Percentiles rank a stretch among this genome's conserved stretches.
phyloP scores from a whole-genome alignment of 2,329 filamentous ascomycete species.

The Hymenotorrendiella dingleyae region DNA sequence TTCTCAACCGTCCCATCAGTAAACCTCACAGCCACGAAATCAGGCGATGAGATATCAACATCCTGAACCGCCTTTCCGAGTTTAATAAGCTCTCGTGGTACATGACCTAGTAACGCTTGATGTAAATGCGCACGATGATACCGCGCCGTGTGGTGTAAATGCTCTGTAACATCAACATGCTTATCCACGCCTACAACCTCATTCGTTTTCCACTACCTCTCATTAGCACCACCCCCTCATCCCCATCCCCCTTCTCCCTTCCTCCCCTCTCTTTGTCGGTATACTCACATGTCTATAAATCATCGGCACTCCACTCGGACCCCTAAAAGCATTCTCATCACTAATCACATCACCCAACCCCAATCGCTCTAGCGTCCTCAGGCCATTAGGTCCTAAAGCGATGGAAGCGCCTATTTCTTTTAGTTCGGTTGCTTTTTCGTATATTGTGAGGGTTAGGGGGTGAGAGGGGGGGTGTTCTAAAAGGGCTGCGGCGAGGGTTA shows the following conservation, averaged over 20 bases:
- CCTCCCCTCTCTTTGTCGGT: too few species aligned
- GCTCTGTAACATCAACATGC: constrained; percentile 28
- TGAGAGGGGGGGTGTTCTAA: constrained; percentile 25
- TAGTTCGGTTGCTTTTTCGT: constrained; percentile 32
- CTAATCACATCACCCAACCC: constrained; percentile 31
- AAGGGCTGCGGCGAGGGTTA: constrained; percentile 33
- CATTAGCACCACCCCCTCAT: not conserved
- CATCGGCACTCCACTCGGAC: constrained; percentile 29
- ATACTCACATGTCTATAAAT: constrained; percentile 34
- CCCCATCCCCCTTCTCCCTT: too few species aligned
- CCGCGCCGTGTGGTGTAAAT: constrained; percentile 31
- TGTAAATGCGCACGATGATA: constrained; percentile 34
- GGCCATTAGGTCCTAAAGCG: constrained; percentile 34
- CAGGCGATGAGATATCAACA: constrained; percentile 6
- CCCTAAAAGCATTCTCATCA: constrained; percentile 31
- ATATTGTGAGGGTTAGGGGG: constrained; percentile 31
- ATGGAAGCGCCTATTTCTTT: constrained; percentile 36
- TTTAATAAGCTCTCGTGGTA: constrained; percentile 29
- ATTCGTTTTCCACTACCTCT: constrained; percentile 32
- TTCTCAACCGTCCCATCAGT: constrained; percentile 26
- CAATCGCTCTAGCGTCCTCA: constrained; percentile 32
- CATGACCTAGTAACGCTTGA: constrained; percentile 28
- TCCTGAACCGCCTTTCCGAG: constrained; percentile 27
- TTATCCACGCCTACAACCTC: constrained; percentile 32
- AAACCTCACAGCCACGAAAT: constrained; percentile 27